phyloP scores from a whole-genome alignment of 345 rosid genomes.

The Adansonia digitata region DNA sequence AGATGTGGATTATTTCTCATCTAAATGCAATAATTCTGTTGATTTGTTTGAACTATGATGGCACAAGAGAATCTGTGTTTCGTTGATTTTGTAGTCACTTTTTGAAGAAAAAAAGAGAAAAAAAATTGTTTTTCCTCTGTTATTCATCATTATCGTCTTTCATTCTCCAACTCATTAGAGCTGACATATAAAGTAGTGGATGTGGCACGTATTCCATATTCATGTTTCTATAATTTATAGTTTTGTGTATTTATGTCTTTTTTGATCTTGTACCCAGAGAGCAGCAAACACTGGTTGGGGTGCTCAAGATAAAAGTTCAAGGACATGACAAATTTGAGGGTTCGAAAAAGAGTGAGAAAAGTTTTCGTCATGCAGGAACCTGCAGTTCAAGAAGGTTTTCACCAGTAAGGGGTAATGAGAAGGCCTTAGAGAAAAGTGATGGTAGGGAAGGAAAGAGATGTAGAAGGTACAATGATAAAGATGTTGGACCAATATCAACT shows the following conservation, averaged over 20 bases:
- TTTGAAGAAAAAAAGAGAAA: no score
- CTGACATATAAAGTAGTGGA: not conserved
- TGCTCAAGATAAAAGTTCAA: conserved; percentile 53
- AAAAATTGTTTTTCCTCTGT: not conserved
- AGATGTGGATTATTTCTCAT: not conserved
- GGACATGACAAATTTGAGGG: conserved; percentile 68
- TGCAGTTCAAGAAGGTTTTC: conserved; percentile 23
- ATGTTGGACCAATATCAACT: conserved; percentile 11
- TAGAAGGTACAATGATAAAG: conserved; percentile 19
- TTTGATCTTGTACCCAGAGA: conserved; percentile 42
- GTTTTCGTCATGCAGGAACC: conserved; percentile 21
- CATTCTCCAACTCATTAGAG: not conserved
- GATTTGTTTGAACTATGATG: not conserved
- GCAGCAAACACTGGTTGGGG: conserved; percentile 92
- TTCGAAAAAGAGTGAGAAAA: conserved; percentile 33
- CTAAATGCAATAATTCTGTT: not conserved
- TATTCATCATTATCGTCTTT: not conserved
- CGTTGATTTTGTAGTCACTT: not conserved
- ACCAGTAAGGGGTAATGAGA: conserved; percentile 24
- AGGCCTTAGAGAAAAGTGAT: conserved; percentile 23
- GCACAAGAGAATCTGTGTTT: not conserved
- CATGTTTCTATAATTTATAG: no score
- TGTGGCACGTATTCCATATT: no score
- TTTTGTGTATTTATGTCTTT: conserved; percentile 8
- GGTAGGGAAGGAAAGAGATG: conserved; percentile 31